Base-by-base conservation (phyloP, 805 yeast species). In the Yamadazyma tumulicola region DNA sequence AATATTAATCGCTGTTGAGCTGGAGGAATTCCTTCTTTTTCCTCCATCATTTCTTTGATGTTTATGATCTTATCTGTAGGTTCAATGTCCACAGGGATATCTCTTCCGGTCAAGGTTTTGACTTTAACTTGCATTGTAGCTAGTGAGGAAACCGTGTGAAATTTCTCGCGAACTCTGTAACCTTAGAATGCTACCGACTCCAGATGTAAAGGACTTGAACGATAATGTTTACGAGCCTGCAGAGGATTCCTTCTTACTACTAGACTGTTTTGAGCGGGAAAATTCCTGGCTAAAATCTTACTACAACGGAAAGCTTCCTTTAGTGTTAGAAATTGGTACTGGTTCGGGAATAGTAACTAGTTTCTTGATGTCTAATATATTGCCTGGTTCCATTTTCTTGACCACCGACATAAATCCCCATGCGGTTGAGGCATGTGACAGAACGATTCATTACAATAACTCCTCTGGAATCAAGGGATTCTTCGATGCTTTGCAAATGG, bases 21-120 rank as follows among this genome's bases (percentile, higher is more conserved):
- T 8, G 97, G 97, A 2, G 97, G 96, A 37, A 91, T 91, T 2
- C 97, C 98, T 57, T 91, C 97, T 51, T 86, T 86, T 54, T 91
- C 96, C 58, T 93, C 97, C 66, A 91, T 77, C 55, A 83, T 75
- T 55, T 91, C 97, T 61, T 91, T 91, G 61, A 91, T 79, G 31
- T 82, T 76, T 42, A 77, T 73, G 39, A 85, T 72, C 54, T 71
- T 75, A 50, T 82, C 88, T 6, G 70, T 51, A 31, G 85, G 76
- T 47, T 82, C 89, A 25, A 84, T 76, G 46, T 82, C 87, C 42
- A 84, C 75, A 39, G 83, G 77, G 50, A 83, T 83, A 76, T 81
- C 86, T 64, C 87, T 79, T 5, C 94, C 94, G 4, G 91, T 84
- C 38, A 84, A 67, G 19, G 89, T 83, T 79, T 78, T 81, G 42